phyloP scores from a whole-genome alignment of 108 stramenopile genomes.

The Chaetoceros tenuissimus region DNA sequence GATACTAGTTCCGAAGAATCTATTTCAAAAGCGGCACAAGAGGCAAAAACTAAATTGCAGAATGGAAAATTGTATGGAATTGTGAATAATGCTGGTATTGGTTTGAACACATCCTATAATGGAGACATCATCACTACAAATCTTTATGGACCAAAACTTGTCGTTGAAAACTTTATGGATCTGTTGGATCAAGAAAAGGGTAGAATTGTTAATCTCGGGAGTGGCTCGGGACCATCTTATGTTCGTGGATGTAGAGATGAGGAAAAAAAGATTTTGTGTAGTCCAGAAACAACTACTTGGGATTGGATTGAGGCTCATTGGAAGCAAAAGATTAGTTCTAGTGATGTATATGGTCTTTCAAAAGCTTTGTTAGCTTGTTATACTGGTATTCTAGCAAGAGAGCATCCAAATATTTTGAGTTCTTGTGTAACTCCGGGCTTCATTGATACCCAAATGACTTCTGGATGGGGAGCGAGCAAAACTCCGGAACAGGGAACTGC shows the following conservation, averaged over 20 bases:
- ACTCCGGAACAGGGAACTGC: constrained; percentile 42
- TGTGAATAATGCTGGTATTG: constrained; percentile 67
- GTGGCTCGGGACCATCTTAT: constrained; percentile 41
- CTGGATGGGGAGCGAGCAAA: constrained; percentile 36
- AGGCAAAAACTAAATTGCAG: constrained; percentile 1
- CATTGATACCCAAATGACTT: constrained; percentile 53
- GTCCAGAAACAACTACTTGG: constrained; percentile 13
- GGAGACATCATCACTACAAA: constrained; percentile 41
- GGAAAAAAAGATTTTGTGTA: constrained; percentile 15
- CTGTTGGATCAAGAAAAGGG: constrained; percentile 25
- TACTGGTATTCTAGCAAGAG: constrained; percentile 32
- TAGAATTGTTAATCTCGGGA: constrained; percentile 56
- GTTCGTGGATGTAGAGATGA: constrained; percentile 5
- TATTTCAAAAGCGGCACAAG: constrained; percentile 32
- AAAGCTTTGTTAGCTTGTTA: constrained; percentile 54
- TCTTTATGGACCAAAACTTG: constrained; percentile 43
- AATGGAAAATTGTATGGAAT: constrained; percentile 37
- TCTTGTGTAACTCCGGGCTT: constrained; percentile 49
- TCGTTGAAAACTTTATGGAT: constrained; percentile 38
- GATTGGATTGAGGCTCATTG: constrained; percentile 24
- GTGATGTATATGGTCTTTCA: constrained; percentile 29
- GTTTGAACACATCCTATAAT: constrained; percentile 15
- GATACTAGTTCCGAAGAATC: constrained; percentile 37
- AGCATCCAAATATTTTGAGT: constrained; percentile 35
- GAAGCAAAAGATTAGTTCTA: constrained; percentile 8